Percentiles rank a stretch among this genome's conserved stretches.
Evolutionary conservation across 768 basidiomycete species (phyloP).

Genomic region (Filobasidium wieringae): DNA sequence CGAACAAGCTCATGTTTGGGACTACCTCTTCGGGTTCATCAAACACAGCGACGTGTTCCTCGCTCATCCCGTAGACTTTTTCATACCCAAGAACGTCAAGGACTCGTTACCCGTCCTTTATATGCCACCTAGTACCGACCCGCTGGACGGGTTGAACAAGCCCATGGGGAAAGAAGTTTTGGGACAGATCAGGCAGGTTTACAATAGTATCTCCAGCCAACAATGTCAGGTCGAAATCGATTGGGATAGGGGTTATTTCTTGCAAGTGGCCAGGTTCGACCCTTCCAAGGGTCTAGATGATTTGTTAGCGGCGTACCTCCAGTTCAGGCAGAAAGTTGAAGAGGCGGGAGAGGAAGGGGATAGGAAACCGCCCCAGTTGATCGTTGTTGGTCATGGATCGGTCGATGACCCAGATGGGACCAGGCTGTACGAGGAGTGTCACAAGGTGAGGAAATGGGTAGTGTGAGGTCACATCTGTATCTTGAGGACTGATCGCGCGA

Average conservation of each 20-base stretch:
- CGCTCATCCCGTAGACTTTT: slow-evolving; percentile 83
- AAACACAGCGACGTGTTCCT: slow-evolving; percentile 81
- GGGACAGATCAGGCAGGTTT: slow-evolving; percentile 29
- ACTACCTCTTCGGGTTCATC: slow-evolving; percentile 89
- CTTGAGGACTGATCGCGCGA: not conserved
- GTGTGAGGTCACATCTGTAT: not conserved
- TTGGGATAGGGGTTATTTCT: slow-evolving; percentile 60
- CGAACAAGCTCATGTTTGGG: slow-evolving; percentile 83
- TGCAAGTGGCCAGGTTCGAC: slow-evolving; percentile 91
- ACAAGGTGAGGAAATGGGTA: slow-evolving; percentile 20
- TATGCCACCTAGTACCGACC: slow-evolving; percentile 28
- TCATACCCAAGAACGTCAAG: slow-evolving; percentile 77
- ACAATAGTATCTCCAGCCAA: slow-evolving; percentile 27
- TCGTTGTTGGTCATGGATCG: slow-evolving; percentile 57
- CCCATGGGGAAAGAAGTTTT: slow-evolving; percentile 45
- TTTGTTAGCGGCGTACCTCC: slow-evolving; percentile 60
- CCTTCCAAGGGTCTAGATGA: slow-evolving; percentile 67
- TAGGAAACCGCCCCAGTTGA: slow-evolving; percentile 31
- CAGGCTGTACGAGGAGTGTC: slow-evolving; percentile 29
- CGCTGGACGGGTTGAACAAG: slow-evolving; percentile 90
- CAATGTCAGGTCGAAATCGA: slow-evolving; percentile 36
- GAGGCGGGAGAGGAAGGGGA: slow-evolving; percentile 1
- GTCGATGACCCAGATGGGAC: slow-evolving; percentile 86
- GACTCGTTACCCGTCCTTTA: slow-evolving; percentile 38
- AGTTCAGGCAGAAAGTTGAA: slow-evolving; percentile 59